phyloP scores from a whole-genome alignment of 2,329 filamentous ascomycete species.

The Diaporthe longicolla region DNA sequence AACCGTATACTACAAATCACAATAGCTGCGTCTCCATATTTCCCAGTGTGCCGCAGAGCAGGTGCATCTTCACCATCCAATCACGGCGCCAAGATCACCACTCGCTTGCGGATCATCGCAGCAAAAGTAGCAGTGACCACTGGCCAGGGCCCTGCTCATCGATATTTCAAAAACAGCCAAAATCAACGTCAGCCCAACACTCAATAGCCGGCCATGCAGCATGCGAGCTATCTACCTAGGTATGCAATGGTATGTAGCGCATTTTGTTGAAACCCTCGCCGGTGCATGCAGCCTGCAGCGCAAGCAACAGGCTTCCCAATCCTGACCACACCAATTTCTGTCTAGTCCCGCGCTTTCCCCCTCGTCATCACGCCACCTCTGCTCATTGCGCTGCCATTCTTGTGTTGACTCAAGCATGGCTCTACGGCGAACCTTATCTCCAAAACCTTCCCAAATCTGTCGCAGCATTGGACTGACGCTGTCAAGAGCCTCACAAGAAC shows the following conservation, averaged over 20 bases:
- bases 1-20: background rate
- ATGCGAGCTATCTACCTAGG: background rate
- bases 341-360: background rate
- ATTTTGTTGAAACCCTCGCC: background rate
- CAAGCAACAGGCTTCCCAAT: background rate
- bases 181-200: constrained; percentile 30
- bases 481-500: constrained; percentile 19
- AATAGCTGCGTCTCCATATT: constrained; percentile 15
- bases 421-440: constrained; percentile 22
- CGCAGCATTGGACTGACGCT: constrained; percentile 19
- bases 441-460: background rate
- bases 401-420: constrained; percentile 9
- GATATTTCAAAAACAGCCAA: background rate
- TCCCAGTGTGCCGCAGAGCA: background rate
- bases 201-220: too few species aligned
- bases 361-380: constrained; percentile 21
- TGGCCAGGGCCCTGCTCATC: background rate
- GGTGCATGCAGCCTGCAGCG: background rate
- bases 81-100: constrained; percentile 23
- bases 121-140: constrained; percentile 7
- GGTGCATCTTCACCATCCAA: constrained; percentile 12
- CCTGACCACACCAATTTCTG: constrained; percentile 18
- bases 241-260: background rate
- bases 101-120: constrained; percentile 26
- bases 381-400: background rate